A percentile compares a stretch with the other conserved stretches of the same genome.
Conservation (phyloP, 2,329 filamentous ascomycete genomes). For the Sporothrix humicola region DNA sequence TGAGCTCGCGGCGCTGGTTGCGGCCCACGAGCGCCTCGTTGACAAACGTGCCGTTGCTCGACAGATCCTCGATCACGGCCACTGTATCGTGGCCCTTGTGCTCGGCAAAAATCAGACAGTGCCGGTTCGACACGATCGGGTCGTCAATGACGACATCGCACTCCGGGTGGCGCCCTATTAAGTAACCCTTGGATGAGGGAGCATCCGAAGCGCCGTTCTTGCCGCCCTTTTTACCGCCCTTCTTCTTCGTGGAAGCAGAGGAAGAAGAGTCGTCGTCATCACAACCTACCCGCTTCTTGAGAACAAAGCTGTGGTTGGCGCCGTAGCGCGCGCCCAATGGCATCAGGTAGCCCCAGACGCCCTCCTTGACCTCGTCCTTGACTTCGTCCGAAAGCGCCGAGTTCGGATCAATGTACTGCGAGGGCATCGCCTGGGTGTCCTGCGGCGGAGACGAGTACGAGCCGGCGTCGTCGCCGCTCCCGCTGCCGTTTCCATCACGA, state of each 20-base stretch:
- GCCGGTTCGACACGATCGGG: conserved; percentile 84
- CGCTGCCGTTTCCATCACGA: conserved; percentile 47
- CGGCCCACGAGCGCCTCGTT: conserved; percentile 90
- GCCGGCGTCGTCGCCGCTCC: conserved; percentile 47
- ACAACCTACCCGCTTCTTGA: conserved; percentile 76
- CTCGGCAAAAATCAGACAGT: conserved; percentile 58
- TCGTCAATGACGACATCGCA: conserved; percentile 81
- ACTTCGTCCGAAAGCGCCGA: conserved; percentile 78
- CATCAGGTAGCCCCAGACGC: conserved; percentile 94
- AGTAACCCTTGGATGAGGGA: conserved; percentile 76
- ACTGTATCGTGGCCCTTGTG: conserved; percentile 53
- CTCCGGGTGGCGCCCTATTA: conserved; percentile 91
- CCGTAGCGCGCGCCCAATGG: conserved; percentile 74
- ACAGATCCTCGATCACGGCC: conserved; percentile 89
- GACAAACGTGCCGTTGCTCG: conserved; percentile 94
- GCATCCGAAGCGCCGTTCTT: conserved; percentile 58
- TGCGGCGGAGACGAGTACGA: conserved; percentile 60
- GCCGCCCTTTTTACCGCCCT: conserved; percentile 58
- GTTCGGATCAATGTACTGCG: conserved; percentile 79
- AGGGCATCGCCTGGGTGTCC: conserved; percentile 75
- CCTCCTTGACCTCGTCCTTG: conserved; percentile 79
- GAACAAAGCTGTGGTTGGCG: conserved; percentile 66
- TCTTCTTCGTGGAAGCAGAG: conserved; percentile 52
- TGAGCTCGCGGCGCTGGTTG: conserved; percentile 86
- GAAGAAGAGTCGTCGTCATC: conserved; percentile 52